A percentile compares a stretch with the other conserved stretches of the same genome.
Evolutionary conservation across 768 basidiomycete species (phyloP).

Genomic region (Boletus subparvulus): DNA sequence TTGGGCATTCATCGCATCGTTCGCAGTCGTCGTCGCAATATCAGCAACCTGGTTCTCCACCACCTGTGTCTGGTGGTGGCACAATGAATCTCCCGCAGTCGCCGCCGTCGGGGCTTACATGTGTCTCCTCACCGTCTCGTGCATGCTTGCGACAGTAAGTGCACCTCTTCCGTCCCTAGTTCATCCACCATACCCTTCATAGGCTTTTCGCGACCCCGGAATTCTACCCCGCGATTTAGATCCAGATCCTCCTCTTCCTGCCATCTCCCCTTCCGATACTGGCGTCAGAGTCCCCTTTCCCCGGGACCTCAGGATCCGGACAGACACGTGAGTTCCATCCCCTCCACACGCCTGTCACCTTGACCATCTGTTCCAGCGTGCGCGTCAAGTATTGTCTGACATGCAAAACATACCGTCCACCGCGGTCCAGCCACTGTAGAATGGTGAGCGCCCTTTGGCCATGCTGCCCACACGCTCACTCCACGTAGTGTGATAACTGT

Average conservation of each 20-base stretch:
- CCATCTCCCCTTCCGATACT: slow-evolving; percentile 61
- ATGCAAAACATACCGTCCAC: slow-evolving; percentile 90
- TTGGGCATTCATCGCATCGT: slow-evolving; percentile 71
- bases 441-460: slow-evolving; percentile 51
- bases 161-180: neutral
- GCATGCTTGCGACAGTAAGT: slow-evolving; percentile 76
- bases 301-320: slow-evolving; percentile 75
- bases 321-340: slow-evolving; percentile 60
- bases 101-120: slow-evolving; percentile 65
- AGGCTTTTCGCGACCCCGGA: slow-evolving; percentile 84
- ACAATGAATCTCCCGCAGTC: slow-evolving; percentile 66
- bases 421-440: slow-evolving; percentile 93
- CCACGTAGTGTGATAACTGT: slow-evolving; percentile 87
- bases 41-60: slow-evolving; percentile 85
- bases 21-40: slow-evolving; percentile 62
- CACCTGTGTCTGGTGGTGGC: slow-evolving; percentile 90
- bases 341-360: neutral
- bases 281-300: slow-evolving; percentile 66
- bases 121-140: slow-evolving; percentile 65
- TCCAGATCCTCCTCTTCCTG: slow-evolving; percentile 76
- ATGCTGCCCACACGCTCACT: neutral
- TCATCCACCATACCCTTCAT: neutral
- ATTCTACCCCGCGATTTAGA: slow-evolving; percentile 89
- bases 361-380: slow-evolving; percentile 48
- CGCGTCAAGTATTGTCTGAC: slow-evolving; percentile 93